phyloP scores from a whole-genome alignment of 768 basidiomycete genomes.

The Scleroderma citrinum region DNA sequence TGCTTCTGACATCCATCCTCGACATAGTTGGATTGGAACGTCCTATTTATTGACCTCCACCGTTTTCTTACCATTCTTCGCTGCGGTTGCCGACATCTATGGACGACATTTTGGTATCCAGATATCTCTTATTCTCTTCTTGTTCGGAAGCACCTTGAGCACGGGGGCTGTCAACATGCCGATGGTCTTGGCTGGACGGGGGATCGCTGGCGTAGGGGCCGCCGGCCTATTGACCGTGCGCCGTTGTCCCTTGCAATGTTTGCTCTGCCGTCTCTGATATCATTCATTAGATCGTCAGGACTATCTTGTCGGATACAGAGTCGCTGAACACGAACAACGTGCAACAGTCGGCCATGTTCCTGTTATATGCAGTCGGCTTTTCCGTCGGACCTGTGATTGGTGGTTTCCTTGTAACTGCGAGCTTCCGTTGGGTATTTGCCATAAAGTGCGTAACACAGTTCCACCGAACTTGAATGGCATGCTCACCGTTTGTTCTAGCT shows the following conservation, averaged over 20 bases:
- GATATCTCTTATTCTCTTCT: conserved; percentile 38
- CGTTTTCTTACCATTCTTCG: conserved; percentile 48
- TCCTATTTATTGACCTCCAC: conserved; percentile 46
- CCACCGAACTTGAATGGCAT: neutral
- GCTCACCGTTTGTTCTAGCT: conserved; percentile 20
- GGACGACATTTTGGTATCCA: conserved; percentile 46
- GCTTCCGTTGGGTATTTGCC: conserved; percentile 50
- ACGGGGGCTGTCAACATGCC: conserved; percentile 42
- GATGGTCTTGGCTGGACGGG: conserved; percentile 42
- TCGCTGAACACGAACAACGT: conserved; percentile 39
- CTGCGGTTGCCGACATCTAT: conserved; percentile 43
- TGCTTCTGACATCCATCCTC: no score
- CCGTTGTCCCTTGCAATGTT: neutral
- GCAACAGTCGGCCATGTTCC: conserved; percentile 36
- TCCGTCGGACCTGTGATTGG: conserved; percentile 39
- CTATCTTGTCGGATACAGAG: conserved; percentile 38
- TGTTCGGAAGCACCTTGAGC: conserved; percentile 41
- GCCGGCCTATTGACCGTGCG: conserved; percentile 36
- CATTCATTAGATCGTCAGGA: conserved; percentile 32
- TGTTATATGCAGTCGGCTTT: conserved; percentile 40
- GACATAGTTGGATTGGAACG: conserved; percentile 42
- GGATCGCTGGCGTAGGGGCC: conserved; percentile 45
- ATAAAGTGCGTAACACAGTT: conserved; percentile 38
- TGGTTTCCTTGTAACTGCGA: conserved; percentile 34
- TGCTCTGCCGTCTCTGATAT: neutral